These are phyloP conservation scores for Scutellaria barbata DNA, from an alignment of 257 asterid genomes.

Conservation along the genomic window DNA sequence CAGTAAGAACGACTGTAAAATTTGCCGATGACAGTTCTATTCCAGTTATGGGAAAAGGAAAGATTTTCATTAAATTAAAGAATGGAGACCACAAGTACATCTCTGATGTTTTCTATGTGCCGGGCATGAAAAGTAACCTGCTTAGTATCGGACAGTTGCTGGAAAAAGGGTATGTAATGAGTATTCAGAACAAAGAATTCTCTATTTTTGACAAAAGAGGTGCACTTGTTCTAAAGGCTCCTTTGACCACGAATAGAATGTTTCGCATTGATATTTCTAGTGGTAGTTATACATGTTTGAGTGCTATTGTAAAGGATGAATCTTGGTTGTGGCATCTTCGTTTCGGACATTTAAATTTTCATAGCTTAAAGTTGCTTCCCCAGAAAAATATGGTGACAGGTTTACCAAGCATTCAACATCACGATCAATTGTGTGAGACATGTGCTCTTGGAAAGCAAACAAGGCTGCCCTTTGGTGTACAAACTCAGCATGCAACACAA, in stretches of 20 bases:
- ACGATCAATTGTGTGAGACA: conserved; percentile 23
- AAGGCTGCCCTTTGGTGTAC: neutral
- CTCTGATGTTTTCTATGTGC: conserved; percentile 27
- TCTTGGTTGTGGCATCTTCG: no score
- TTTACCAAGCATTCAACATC: neutral
- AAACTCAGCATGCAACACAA: neutral
- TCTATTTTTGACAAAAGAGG: conserved; percentile 1
- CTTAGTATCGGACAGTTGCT: conserved; percentile 10
- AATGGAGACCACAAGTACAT: conserved; percentile 30
- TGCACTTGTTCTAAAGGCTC: neutral
- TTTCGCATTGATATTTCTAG: no score
- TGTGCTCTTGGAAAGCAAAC: conserved; percentile 11
- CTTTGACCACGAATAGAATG: no score
- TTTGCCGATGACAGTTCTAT: conserved; percentile 24
- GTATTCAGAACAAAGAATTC: neutral
- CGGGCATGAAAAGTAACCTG: conserved; percentile 29
- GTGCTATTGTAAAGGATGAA: no score
- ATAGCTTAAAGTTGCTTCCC: neutral
- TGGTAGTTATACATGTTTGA: no score
- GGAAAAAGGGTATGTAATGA: conserved; percentile 25
- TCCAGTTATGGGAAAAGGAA: conserved; percentile 26
- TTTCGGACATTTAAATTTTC: neutral
- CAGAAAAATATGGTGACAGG: conserved; percentile 26
- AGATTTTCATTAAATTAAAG: conserved; percentile 21
- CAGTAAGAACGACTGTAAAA: conserved; percentile 2